Conservation (phyloP, 2,329 filamentous ascomycete species). For the Leptosphaerulina australis region DNA sequence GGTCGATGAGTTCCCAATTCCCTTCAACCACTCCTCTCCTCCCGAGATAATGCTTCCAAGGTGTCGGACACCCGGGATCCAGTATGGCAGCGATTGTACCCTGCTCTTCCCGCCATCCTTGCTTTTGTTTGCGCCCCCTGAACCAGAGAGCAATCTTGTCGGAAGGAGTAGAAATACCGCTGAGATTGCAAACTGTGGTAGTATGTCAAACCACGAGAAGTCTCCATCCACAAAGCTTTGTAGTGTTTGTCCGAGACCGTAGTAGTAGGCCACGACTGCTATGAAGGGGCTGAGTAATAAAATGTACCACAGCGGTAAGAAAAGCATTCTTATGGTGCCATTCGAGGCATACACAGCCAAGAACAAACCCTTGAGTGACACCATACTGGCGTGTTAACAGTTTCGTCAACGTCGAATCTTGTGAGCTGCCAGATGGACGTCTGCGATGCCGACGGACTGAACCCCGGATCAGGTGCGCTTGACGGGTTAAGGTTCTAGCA, state of each 20-base stretch:
- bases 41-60: constrained; percentile 56
- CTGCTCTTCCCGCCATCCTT: constrained; percentile 44
- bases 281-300: constrained; percentile 41
- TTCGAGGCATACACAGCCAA: constrained; percentile 44
- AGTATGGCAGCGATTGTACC: constrained; percentile 62
- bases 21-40: constrained; percentile 53
- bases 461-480: constrained; percentile 9
- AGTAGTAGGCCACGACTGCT: constrained; percentile 30
- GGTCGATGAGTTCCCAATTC: constrained; percentile 48
- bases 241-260: constrained; percentile 28
- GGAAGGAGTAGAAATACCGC: constrained; percentile 36
- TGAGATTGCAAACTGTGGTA: constrained; percentile 37
- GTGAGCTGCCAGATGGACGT: constrained; percentile 4
- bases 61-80: constrained; percentile 65
- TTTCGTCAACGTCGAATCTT: constrained; percentile 4
- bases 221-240: constrained; percentile 29
- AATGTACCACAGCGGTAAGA: constrained; percentile 44
- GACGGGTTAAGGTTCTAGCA: constrained; percentile 11
- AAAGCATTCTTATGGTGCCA: constrained; percentile 40
- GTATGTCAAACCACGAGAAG: constrained; percentile 37
- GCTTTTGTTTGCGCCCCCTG: constrained; percentile 16
- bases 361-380: constrained; percentile 41
- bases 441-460: constrained; percentile 3
- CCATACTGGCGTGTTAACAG: constrained; percentile 29
- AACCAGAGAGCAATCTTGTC: constrained; percentile 40